These are phyloP conservation scores for Asterochloris erici DNA, from an alignment of 139 green algal genomes.

Conservation along the genomic window DNA sequence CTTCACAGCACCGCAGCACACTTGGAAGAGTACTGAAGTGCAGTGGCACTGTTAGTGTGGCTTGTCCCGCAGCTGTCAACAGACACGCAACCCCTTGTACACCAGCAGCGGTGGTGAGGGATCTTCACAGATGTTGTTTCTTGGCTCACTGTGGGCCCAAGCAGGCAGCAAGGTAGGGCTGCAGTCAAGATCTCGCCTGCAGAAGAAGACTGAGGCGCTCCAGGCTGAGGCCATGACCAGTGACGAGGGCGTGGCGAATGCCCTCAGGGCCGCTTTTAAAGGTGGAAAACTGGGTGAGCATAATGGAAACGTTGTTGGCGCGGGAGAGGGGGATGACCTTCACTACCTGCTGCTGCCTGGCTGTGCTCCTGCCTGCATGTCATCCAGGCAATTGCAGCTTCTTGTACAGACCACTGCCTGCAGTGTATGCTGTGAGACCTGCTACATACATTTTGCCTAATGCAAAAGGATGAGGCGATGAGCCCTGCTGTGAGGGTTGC, in stretches of 20 bases:
- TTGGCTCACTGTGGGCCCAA: too few species aligned
- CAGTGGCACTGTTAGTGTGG: too few species aligned
- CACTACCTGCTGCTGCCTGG: conserved; percentile 15
- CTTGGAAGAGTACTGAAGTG: too few species aligned
- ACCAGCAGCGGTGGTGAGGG: too few species aligned
- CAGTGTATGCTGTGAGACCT: background rate
- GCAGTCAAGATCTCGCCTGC: conserved; percentile 27
- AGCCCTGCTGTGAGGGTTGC: background rate
- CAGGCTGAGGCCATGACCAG: conserved; percentile 35
- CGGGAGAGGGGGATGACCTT: conserved; percentile 47
- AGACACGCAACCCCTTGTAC: too few species aligned
- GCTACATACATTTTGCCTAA: background rate
- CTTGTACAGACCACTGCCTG: too few species aligned
- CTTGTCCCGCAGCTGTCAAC: too few species aligned
- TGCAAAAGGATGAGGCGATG: background rate
- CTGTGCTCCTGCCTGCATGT: background rate
- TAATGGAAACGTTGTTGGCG: conserved; percentile 78
- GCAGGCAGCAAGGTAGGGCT: background rate
- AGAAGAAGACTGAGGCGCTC: conserved; percentile 49
- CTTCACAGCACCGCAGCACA: too few species aligned
- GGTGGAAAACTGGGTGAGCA: conserved; percentile 57
- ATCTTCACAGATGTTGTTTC: too few species aligned
- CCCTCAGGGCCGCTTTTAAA: conserved; percentile 17
- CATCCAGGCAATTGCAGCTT: background rate
- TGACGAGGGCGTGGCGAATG: conserved; percentile 32